These are phyloP conservation scores for Smittium culicis DNA, from an alignment of 371 early-diverging fungal species.

Conservation along the genomic window DNA sequence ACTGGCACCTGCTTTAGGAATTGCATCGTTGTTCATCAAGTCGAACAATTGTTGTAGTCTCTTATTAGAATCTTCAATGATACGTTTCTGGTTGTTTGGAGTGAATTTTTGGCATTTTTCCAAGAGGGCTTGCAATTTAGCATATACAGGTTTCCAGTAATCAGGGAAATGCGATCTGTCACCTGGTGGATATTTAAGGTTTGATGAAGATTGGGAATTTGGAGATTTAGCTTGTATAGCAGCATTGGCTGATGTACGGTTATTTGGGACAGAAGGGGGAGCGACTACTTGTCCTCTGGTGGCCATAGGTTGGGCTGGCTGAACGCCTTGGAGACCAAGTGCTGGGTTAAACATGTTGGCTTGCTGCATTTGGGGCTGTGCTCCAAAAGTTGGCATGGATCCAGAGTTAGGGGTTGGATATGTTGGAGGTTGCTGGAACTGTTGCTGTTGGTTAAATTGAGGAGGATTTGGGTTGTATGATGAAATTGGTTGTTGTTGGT, in stretches of 20 bases:
- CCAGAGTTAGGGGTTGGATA: slow-evolving; percentile 28
- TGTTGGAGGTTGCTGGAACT: slow-evolving; percentile 13
- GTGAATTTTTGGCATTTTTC: slow-evolving; percentile 36
- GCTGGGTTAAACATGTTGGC: slow-evolving; percentile 19
- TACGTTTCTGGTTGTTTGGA: slow-evolving; percentile 49
- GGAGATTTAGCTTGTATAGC: not conserved
- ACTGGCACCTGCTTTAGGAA: slow-evolving; percentile 18
- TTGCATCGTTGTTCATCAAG: slow-evolving; percentile 53
- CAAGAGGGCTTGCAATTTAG: slow-evolving; percentile 34
- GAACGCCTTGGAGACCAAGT: slow-evolving; percentile 25
- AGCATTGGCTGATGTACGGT: slow-evolving; percentile 21
- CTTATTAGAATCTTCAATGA: slow-evolving; percentile 60
- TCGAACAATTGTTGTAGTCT: slow-evolving; percentile 55
- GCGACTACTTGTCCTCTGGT: slow-evolving; percentile 16
- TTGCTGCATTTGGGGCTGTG: slow-evolving; percentile 18
- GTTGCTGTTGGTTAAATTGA: slow-evolving; percentile 18
- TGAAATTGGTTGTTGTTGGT: not conserved
- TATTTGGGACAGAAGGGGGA: slow-evolving; percentile 28
- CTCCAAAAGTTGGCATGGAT: slow-evolving; percentile 16
- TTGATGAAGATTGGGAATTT: not conserved
- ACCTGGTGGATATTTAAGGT: slow-evolving; percentile 33
- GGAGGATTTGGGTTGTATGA: slow-evolving; percentile 10
- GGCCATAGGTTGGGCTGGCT: slow-evolving; percentile 11
- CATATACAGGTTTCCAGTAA: slow-evolving; percentile 43
- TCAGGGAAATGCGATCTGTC: slow-evolving; percentile 68